phyloP scores from a whole-genome alignment of 2,329 filamentous ascomycete species.

The Daldinia eschscholtzii region DNA sequence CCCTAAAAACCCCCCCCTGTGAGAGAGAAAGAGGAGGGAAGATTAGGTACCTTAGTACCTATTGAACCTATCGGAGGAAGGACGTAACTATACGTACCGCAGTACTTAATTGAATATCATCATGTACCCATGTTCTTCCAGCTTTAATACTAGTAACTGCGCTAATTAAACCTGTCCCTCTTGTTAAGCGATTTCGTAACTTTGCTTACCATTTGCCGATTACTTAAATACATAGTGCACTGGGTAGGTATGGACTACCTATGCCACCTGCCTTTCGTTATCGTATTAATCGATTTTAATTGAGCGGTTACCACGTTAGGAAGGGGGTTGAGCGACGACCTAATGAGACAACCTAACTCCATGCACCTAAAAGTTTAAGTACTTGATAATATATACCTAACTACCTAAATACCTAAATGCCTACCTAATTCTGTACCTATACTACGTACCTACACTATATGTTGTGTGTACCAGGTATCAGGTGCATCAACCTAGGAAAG shows the following conservation, averaged over 20 bases:
- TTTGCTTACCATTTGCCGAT: background rate
- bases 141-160: background rate
- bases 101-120: background rate
- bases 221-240: no score
- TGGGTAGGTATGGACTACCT: no score
- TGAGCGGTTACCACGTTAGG: background rate
- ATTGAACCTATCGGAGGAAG: constrained; percentile 26
- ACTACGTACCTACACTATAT: background rate
- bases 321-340: constrained; percentile 1
- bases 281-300: constrained; percentile 2
- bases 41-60: constrained; percentile 1
- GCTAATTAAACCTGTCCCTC: background rate
- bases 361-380: background rate
- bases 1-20: constrained; percentile 21
- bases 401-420: no score
- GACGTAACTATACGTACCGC: background rate
- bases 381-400: background rate
- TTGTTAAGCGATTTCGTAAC: background rate
- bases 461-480: constrained; percentile 6
- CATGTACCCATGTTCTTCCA: background rate
- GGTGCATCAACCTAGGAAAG: constrained; percentile 28
- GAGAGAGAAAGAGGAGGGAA: constrained; percentile 15
- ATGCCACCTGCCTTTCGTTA: background rate
- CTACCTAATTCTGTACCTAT: background rate
- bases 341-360: background rate